Evolutionary conservation across 2,329 filamentous ascomycete species (phyloP).

Genomic region (Metarhizium rileyi): DNA sequence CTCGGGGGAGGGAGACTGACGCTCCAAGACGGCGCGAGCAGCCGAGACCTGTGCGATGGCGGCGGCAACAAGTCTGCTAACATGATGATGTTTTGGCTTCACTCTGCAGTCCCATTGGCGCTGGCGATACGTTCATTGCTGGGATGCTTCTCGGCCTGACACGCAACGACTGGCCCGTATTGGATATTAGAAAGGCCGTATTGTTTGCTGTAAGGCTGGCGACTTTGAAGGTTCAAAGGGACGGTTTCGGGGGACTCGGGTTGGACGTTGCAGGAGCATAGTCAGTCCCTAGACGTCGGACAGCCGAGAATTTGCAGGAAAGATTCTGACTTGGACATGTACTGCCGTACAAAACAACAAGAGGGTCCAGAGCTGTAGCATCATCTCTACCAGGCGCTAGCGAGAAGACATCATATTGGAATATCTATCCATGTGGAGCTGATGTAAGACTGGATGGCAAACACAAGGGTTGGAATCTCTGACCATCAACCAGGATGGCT

Average conservation of each 20-base stretch:
- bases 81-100: background rate
- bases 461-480: too few species aligned
- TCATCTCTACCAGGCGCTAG: too few species aligned
- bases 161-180: slow-evolving; percentile 1
- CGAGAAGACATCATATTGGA: too few species aligned
- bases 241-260: slow-evolving; percentile 1
- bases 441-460: too few species aligned
- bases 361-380: too few species aligned
- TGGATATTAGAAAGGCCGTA: background rate
- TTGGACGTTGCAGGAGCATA: background rate
- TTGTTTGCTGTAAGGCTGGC: background rate
- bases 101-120: slow-evolving; percentile 52
- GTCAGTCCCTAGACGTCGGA: too few species aligned
- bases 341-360: too few species aligned
- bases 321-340: too few species aligned
- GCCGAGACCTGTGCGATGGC: background rate
- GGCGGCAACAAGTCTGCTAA: background rate
- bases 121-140: slow-evolving; percentile 67
- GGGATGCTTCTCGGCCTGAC: slow-evolving; percentile 55
- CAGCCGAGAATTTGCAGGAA: too few species aligned
- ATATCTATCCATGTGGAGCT: too few species aligned
- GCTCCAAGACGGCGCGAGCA: background rate
- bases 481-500: too few species aligned
- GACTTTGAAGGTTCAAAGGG: slow-evolving; percentile 3
- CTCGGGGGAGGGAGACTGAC: background rate